Evolutionary conservation across 2,329 filamentous ascomycete genomes (phyloP).

Genomic region (Cladophialophora bantiana): DNA sequence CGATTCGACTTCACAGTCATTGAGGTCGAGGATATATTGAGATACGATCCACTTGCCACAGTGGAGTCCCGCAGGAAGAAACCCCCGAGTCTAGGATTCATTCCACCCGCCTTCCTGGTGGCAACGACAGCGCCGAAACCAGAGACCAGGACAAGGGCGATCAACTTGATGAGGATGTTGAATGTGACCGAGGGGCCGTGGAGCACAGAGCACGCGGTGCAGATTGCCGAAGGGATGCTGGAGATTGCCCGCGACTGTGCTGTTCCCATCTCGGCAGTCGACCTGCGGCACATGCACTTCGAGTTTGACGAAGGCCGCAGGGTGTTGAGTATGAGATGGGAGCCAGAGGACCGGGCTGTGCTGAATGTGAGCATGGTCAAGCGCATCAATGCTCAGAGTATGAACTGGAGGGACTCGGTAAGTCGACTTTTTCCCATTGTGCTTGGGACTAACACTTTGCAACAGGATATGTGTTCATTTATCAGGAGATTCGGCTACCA

Average conservation of each 20-base stretch:
- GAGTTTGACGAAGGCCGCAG: constrained; percentile 7
- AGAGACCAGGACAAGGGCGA: constrained; percentile 22
- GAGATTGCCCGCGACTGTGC: constrained; percentile 21
- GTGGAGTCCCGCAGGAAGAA: constrained; percentile 11
- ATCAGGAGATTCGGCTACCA: constrained; percentile 23
- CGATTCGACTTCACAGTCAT: constrained; percentile 27
- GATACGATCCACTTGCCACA: constrained; percentile 13
- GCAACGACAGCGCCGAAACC: constrained; percentile 19
- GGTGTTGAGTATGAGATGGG: constrained; percentile 20
- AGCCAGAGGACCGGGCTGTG: constrained; percentile 7
- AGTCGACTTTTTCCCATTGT: neutral
- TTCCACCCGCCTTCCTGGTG: constrained; percentile 27
- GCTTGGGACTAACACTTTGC: neutral
- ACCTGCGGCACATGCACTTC: constrained; percentile 19
- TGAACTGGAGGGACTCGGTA: constrained; percentile 5
- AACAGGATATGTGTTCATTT: constrained; percentile 9
- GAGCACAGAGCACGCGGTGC: constrained; percentile 24
- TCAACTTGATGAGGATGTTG: constrained; percentile 21
- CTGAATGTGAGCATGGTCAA: neutral
- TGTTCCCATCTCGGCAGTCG: constrained; percentile 2
- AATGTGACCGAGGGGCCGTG: constrained; percentile 28
- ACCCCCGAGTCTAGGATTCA: constrained; percentile 24
- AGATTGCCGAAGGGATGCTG: constrained; percentile 28
- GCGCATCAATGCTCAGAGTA: constrained; percentile 4
- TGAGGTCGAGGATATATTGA: constrained; percentile 31